Conservation (phyloP, 1,284 basidiomycete species). For the Gomphus bonarii region DNA sequence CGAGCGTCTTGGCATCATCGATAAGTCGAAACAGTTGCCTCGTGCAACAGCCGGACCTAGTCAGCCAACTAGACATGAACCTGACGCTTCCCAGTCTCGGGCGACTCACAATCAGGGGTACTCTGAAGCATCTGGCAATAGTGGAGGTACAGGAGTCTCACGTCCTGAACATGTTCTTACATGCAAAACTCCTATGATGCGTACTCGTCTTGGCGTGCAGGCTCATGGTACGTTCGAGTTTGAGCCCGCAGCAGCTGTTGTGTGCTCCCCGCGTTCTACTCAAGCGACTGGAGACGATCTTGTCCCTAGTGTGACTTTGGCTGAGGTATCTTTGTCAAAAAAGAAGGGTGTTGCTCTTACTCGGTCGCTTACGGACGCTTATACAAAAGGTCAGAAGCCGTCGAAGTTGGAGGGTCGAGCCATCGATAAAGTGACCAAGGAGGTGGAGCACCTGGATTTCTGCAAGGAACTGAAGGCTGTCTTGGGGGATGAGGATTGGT, state of each 20-base stretch:
- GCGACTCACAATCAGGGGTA: background rate
- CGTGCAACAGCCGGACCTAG: too few species aligned
- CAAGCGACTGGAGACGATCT: background rate
- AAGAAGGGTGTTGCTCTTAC: background rate
- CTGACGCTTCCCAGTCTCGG: background rate
- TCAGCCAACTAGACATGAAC: background rate
- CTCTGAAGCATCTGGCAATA: slow-evolving; percentile 1
- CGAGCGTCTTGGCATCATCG: background rate
- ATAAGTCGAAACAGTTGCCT: background rate
- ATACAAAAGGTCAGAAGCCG: background rate
- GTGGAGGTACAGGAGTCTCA: background rate
- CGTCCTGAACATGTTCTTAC: background rate
- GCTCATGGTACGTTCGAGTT: slow-evolving; percentile 4
- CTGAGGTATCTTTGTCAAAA: background rate
- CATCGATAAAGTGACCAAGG: background rate
- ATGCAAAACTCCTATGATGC: slow-evolving; percentile 1
- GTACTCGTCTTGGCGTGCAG: background rate
- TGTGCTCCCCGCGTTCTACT: background rate
- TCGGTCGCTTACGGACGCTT: background rate
- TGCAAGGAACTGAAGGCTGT: slow-evolving; percentile 6
- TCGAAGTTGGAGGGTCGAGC: background rate
- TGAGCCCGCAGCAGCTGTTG: slow-evolving; percentile 4
- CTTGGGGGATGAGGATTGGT: slow-evolving; percentile 8
- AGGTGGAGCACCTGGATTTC: background rate
- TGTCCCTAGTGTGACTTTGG: background rate